These are phyloP conservation scores for Solanum appendiculatum DNA, from an alignment of 257 asterid genomes.

Conservation along the genomic window DNA sequence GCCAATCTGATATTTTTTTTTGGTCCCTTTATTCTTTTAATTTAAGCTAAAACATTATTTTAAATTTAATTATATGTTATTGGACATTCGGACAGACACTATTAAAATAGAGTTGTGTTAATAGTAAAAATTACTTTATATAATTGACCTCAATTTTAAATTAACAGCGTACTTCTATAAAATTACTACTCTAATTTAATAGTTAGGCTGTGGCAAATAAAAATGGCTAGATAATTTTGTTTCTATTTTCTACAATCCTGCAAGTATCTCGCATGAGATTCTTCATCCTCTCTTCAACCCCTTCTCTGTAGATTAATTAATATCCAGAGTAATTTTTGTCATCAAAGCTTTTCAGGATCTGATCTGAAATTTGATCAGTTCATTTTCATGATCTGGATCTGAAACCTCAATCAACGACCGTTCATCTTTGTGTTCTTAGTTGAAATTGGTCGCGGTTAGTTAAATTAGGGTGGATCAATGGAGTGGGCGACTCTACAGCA, in stretches of 20 bases:
- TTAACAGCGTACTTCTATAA: not conserved
- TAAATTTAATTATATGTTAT: not conserved
- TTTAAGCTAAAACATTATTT: not conserved
- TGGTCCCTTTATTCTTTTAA: not conserved
- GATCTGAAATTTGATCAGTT: not conserved
- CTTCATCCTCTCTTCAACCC: not conserved
- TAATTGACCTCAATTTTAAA: not conserved
- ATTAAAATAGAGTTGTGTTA: not conserved
- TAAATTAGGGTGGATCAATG: slow-evolving; percentile 24
- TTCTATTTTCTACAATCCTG: not conserved
- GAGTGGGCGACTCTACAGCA: slow-evolving; percentile 98
- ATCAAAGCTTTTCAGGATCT: not conserved
- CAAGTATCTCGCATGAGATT: not conserved
- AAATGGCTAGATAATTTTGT: not conserved
- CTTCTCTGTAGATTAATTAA: not conserved
- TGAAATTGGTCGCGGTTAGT: not conserved
- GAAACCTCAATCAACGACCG: not conserved
- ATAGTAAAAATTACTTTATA: not conserved
- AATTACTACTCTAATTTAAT: not conserved
- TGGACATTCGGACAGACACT: not conserved
- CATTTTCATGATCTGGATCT: slow-evolving; percentile 2
- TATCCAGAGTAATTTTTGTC: not conserved
- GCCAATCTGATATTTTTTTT: not conserved
- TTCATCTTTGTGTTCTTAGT: not conserved
- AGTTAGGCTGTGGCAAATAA: not conserved